Conservation (phyloP, 208 protist genomes). For the Leishmania lainsoni region DNA sequence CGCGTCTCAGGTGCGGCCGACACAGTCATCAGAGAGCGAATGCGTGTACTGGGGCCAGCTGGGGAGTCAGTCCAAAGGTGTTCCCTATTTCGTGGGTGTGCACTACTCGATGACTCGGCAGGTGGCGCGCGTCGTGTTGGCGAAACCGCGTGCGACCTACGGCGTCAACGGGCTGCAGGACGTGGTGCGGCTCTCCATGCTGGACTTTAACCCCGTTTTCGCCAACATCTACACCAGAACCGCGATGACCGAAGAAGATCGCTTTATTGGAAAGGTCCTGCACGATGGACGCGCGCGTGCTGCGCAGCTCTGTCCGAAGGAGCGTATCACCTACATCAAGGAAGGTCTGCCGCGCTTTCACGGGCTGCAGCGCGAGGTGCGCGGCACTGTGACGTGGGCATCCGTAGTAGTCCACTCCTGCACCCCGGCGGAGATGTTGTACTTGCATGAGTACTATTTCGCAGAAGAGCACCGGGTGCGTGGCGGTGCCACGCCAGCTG, state of each 20-base stretch:
- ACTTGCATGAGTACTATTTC: constrained; percentile 14
- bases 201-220: neutral
- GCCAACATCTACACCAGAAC: neutral
- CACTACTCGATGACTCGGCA: constrained; percentile 16
- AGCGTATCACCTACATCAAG: constrained; percentile 3
- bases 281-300: constrained; percentile 1
- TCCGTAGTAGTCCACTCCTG: constrained; percentile 18
- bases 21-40: neutral
- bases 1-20: neutral
- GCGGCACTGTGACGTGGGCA: constrained; percentile 21
- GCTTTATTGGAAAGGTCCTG: neutral
- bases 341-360: constrained; percentile 24
- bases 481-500: neutral
- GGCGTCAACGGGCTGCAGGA: neutral
- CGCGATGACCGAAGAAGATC: constrained; percentile 23
- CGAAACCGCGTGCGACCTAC: neutral
- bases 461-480: neutral
- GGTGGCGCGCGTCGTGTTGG: constrained; percentile 9
- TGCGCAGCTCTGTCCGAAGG: constrained; percentile 13
- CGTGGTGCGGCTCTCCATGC: neutral
- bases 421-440: constrained; percentile 11
- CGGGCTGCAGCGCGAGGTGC: constrained; percentile 17
- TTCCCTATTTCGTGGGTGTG: constrained; percentile 18
- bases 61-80: constrained; percentile 8
- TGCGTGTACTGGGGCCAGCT: constrained; percentile 33